Conservation (phyloP, 2,329 filamentous ascomycete genomes). For the Xylariaceae sp. region DNA sequence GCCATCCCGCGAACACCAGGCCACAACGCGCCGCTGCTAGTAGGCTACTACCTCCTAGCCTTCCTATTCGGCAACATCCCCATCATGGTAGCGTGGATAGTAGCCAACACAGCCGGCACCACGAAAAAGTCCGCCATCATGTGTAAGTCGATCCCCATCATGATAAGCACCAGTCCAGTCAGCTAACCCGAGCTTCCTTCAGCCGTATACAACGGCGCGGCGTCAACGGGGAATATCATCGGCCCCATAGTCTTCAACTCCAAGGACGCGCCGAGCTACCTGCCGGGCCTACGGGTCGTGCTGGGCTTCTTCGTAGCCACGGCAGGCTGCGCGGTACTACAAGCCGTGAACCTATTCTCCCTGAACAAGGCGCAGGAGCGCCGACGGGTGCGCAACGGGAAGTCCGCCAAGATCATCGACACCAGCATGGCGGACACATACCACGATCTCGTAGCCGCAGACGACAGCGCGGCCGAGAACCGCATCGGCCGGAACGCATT, state of each 20-base stretch:
- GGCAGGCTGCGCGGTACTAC: slow-evolving; percentile 48
- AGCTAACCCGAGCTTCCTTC: neutral
- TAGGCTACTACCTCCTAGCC: slow-evolving; percentile 61
- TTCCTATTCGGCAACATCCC: slow-evolving; percentile 65
- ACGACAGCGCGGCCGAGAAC: slow-evolving; percentile 15
- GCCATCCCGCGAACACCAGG: slow-evolving; percentile 42
- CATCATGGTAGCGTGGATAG: slow-evolving; percentile 63
- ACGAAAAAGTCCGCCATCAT: slow-evolving; percentile 64
- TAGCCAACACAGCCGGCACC: slow-evolving; percentile 63
- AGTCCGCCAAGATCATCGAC: slow-evolving; percentile 56
- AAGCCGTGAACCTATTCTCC: slow-evolving; percentile 51
- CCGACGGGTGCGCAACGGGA: slow-evolving; percentile 55
- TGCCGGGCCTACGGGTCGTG: slow-evolving; percentile 52
- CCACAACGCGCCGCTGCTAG: slow-evolving; percentile 48
- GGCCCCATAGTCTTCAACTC: slow-evolving; percentile 59
- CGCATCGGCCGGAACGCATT: slow-evolving; percentile 48
- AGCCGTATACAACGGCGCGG: slow-evolving; percentile 57
- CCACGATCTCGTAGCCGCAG: slow-evolving; percentile 32
- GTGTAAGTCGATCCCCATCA: slow-evolving; percentile 29
- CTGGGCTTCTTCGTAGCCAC: slow-evolving; percentile 53
- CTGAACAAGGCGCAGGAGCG: slow-evolving; percentile 55
- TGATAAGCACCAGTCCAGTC: no score
- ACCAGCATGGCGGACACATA: slow-evolving; percentile 56
- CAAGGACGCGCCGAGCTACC: slow-evolving; percentile 55
- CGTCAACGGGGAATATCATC: slow-evolving; percentile 61